phyloP scores from a whole-genome alignment of 306 rosid species.

The Prunus fruticosa region DNA sequence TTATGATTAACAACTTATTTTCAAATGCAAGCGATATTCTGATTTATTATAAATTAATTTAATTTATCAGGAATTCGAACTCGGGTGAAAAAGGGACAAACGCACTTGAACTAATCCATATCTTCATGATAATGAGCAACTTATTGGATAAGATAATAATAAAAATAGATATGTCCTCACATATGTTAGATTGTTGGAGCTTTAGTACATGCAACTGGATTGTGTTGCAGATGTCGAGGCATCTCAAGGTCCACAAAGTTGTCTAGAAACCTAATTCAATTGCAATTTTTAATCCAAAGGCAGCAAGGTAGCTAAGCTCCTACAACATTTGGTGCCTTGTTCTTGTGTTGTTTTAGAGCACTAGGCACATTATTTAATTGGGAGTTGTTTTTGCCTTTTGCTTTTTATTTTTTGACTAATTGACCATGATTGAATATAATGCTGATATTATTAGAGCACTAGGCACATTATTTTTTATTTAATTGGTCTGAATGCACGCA shows the following conservation, averaged over 20 bases:
- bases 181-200: not conserved
- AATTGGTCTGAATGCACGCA: not conserved
- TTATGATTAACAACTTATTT: too few species aligned
- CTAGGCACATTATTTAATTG: not conserved
- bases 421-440: not conserved
- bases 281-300: not conserved
- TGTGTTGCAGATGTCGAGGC: not conserved
- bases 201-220: not conserved
- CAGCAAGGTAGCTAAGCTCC: not conserved
- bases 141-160: too few species aligned
- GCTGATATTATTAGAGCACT: not conserved
- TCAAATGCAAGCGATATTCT: too few species aligned
- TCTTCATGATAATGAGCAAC: too few species aligned
- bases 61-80: too few species aligned
- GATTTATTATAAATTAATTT: too few species aligned
- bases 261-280: not conserved
- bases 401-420: not conserved
- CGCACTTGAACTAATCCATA: too few species aligned
- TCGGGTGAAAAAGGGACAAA: fast-evolving
- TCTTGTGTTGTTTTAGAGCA: not conserved
- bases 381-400: not conserved
- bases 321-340: not conserved
- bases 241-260: not conserved
- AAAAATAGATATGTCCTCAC: too few species aligned
- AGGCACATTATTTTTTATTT: not conserved